These are phyloP conservation scores for Auriscalpium orientale DNA, from an alignment of 768 basidiomycete species.

Conservation along the genomic window DNA sequence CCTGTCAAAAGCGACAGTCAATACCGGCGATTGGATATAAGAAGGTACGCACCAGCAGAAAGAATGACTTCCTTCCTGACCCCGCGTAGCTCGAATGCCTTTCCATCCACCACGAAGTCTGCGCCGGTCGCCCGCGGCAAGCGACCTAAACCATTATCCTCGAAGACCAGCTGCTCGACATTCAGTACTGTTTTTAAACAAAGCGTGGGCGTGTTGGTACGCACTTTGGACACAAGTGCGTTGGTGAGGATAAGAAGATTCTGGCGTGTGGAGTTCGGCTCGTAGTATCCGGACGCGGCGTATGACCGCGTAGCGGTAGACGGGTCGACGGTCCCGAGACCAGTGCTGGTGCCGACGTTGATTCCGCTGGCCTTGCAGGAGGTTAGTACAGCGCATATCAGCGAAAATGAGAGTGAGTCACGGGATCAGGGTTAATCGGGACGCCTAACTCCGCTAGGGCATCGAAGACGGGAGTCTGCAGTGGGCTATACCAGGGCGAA, in stretches of 20 bases:
- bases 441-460: constrained; percentile 10
- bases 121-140: not conserved
- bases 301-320: constrained; percentile 20
- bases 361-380: constrained; percentile 8
- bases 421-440: constrained; percentile 11
- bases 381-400: too few relatives aligned
- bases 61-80: not conserved
- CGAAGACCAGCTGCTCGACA: not conserved
- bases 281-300: constrained; percentile 22
- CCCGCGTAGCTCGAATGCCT: not conserved
- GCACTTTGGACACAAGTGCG: not conserved
- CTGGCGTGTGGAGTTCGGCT: constrained; percentile 19
- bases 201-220: constrained; percentile 22
- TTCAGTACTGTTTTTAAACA: too few relatives aligned
- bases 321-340: constrained; percentile 14
- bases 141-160: not conserved
- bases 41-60: not conserved
- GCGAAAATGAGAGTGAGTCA: not conserved
- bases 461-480: constrained; percentile 7
- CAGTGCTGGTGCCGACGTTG: constrained; percentile 8
- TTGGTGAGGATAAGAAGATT: constrained; percentile 5
- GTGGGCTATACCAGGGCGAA: constrained; percentile 4
- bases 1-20: not conserved
- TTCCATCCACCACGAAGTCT: not conserved
- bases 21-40: not conserved